Evolutionary conservation across 495 filamentous ascomycete genomes (phyloP), one percentile per base, ranked within the genome.

Genomic region (Penicillium odoratum): DNA sequence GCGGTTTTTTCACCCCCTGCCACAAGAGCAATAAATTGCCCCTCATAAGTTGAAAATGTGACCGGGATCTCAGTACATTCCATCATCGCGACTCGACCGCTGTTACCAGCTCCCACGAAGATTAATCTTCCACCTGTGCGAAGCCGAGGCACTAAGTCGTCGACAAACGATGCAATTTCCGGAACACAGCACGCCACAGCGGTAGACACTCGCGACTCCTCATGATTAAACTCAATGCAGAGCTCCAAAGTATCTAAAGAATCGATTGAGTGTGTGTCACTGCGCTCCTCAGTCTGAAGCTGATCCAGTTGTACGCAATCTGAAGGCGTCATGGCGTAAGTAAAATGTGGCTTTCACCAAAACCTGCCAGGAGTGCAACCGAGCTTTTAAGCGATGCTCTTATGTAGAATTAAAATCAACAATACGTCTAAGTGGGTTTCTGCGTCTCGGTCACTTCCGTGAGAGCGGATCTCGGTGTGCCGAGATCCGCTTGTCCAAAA

Each of bases 81-180:
- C 44, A 75, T 55, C 18, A 77, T n/a, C 18, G 26, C 51, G 60
- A 26, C 71, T 68, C 71, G 69, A 50, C 74, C 71, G 51, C 74
- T 76, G 3, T 71, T 75, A 5, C 74, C 74, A n/a, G 72, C 74
- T 2, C 74, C 72, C 5, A 75, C 71, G 53, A 75, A 75, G 7
- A 76, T 55, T 8, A 76, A 65, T 48, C 72, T 52, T 16, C 72
- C 74, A 13, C 74, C 72, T 26, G 38, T 58, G 38, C 60, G 63
- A 9, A 76, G 69, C 8, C 72, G 69, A 18, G 63, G 57, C 26
- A 67, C 53, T 48, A 75, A 48, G 4, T 55, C 57, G 30, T 75
- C 68, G 38, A 75, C 71, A 5, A 71, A 66, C 29, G 30, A 59
- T 15, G 69, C 69, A 25, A 75, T 74, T 7, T 58, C 57, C 0